These are phyloP conservation scores for Saccharomycopsis phalli DNA, from an alignment of 1,139 yeast species.

Conservation along the genomic window DNA sequence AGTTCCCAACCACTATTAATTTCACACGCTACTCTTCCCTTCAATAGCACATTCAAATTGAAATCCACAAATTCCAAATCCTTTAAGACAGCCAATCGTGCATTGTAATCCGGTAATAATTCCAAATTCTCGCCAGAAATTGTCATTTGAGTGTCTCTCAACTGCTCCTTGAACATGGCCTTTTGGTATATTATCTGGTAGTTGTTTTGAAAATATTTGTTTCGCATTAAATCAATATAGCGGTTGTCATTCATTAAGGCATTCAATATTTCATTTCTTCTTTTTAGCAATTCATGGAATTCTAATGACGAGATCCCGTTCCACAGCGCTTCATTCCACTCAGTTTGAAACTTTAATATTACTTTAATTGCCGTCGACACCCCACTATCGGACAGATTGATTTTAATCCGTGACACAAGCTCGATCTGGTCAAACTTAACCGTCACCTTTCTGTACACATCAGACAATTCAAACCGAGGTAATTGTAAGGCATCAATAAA, in stretches of 20 bases:
- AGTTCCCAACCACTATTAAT: conserved; percentile 87
- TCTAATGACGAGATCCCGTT: conserved; percentile 40
- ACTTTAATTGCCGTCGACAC: conserved; percentile 35
- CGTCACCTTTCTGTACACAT: conserved; percentile 28
- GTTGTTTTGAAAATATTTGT: conserved; percentile 40
- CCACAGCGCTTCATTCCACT: conserved; percentile 40
- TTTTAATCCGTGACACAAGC: conserved; percentile 38
- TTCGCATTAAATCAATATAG: conserved; percentile 24
- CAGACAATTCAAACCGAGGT: conserved; percentile 25
- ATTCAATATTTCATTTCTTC: conserved; percentile 35
- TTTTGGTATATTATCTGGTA: conserved; percentile 41
- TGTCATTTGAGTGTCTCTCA: conserved; percentile 47
- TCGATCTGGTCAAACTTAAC: conserved; percentile 39
- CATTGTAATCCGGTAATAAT: conserved; percentile 87
- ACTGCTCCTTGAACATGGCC: conserved; percentile 39
- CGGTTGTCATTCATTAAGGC: conserved; percentile 29
- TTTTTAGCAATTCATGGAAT: conserved; percentile 42
- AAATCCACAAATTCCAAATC: conserved; percentile 70
- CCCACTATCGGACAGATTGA: conserved; percentile 36
- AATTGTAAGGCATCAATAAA: conserved; percentile 27
- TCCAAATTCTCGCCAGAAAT: conserved; percentile 85
- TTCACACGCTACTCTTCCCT: conserved; percentile 85
- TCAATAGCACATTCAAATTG: conserved; percentile 66
- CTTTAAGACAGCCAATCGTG: conserved; percentile 68
- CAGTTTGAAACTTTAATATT: conserved; percentile 35